Percentiles rank a stretch among this genome's conserved stretches.
These are phyloP conservation scores for Xylaria intraflava DNA, from an alignment of 495 filamentous ascomycete genomes.

Conservation along the genomic window DNA sequence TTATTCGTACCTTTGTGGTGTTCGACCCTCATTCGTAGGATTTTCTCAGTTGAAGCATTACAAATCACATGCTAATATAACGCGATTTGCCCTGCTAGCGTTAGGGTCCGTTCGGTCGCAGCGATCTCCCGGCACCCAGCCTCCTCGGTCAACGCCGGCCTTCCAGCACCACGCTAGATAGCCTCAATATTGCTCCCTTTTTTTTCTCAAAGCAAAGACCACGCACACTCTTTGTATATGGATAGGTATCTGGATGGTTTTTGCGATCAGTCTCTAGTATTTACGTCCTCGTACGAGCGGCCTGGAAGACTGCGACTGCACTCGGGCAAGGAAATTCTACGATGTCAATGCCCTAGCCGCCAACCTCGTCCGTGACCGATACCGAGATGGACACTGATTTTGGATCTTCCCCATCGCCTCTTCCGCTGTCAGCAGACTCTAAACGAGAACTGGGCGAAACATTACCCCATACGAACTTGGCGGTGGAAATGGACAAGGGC, in stretches of 20 bases:
- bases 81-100: too few species aligned
- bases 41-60: too few species aligned
- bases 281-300: not conserved
- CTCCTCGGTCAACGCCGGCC: too few species aligned
- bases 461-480: not conserved
- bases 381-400: slow-evolving; percentile 7
- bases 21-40: too few species aligned
- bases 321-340: slow-evolving; percentile 2
- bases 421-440: not conserved
- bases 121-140: too few species aligned
- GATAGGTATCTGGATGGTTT: slow-evolving; percentile 1
- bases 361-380: slow-evolving; percentile 7
- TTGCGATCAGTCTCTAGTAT: not conserved
- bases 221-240: not conserved
- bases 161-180: too few species aligned
- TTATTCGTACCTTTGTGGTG: too few species aligned
- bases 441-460: not conserved
- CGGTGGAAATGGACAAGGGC: not conserved
- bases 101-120: too few species aligned
- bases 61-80: too few species aligned
- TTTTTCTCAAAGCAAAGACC: too few species aligned
- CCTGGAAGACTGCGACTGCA: not conserved
- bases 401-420: not conserved
- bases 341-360: slow-evolving; percentile 9
- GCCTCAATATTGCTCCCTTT: too few species aligned